Conservation (phyloP, 2,329 filamentous ascomycete species). For the Periconia sp. region DNA sequence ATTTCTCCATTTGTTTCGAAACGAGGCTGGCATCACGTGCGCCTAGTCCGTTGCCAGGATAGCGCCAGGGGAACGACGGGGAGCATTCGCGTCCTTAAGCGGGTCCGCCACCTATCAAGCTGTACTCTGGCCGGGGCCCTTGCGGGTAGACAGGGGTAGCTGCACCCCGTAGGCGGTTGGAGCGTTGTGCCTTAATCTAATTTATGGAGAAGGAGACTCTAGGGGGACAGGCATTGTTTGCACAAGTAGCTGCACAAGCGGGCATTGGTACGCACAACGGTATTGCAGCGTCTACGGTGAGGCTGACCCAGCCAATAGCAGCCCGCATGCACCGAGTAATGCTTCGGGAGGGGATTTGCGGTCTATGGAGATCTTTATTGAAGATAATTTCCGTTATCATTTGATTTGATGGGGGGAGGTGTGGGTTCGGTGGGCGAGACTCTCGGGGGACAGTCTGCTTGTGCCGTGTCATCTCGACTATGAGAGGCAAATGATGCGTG, state of each 20-base stretch:
- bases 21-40: neutral
- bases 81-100: constrained; percentile 8
- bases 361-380: constrained; percentile 7
- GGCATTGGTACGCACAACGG: neutral
- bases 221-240: constrained; percentile 6
- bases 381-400: constrained; percentile 13
- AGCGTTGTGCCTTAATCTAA: no score
- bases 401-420: constrained; percentile 2
- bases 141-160: no score
- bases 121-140: no score
- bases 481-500: constrained; percentile 2
- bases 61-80: constrained; percentile 2
- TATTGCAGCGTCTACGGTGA: no score
- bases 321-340: neutral
- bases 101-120: constrained; percentile 9
- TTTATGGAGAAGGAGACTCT: no score
- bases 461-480: constrained; percentile 1
- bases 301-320: constrained; percentile 6
- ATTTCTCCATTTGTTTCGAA: neutral
- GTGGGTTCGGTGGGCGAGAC: no score
- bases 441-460: no score
- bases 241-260: constrained; percentile 7
- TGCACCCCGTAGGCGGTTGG: no score
- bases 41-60: no score
- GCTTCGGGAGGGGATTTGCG: neutral